Percentiles rank a stretch among this genome's conserved stretches.
Evolutionary conservation across 2,329 filamentous ascomycete species (phyloP).

Genomic region (Pseudocercospora musae): DNA sequence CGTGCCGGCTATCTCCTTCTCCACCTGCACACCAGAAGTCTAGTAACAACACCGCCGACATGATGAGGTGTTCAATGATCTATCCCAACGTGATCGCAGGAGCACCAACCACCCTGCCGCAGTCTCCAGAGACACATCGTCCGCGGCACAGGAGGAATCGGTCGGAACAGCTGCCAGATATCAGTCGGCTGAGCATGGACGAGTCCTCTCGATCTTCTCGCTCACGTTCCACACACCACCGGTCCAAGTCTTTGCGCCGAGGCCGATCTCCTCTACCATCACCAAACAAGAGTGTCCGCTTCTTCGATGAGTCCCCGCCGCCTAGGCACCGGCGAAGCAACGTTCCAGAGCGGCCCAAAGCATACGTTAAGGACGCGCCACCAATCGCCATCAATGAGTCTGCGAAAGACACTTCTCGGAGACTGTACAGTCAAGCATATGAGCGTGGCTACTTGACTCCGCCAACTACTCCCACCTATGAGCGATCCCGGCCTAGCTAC

Average conservation of each 20-base stretch:
- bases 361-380: constrained; percentile 20
- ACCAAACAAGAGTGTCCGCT: constrained; percentile 19
- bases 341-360: constrained; percentile 14
- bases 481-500: neutral
- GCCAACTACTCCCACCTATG: neutral
- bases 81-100: constrained; percentile 7
- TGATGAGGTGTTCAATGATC: constrained; percentile 14
- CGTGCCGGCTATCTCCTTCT: too few relatives aligned
- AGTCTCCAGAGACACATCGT: neutral
- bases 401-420: constrained; percentile 20
- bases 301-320: constrained; percentile 18
- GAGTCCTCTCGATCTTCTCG: constrained; percentile 7
- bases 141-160: constrained; percentile 1
- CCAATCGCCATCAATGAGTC: constrained; percentile 19
- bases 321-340: constrained; percentile 4
- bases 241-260: neutral
- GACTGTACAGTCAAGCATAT: constrained; percentile 13
- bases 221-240: constrained; percentile 4
- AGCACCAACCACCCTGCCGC: neutral
- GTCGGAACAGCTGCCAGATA: constrained; percentile 8
- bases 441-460: neutral
- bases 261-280: constrained; percentile 6
- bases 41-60: constrained; percentile 2
- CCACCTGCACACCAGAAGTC: neutral
- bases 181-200: constrained; percentile 9